Evolutionary conservation across 2,329 filamentous ascomycete species (phyloP), one percentile per base, ranked within the genome.

Genomic region (Ophiostoma australiae): DNA sequence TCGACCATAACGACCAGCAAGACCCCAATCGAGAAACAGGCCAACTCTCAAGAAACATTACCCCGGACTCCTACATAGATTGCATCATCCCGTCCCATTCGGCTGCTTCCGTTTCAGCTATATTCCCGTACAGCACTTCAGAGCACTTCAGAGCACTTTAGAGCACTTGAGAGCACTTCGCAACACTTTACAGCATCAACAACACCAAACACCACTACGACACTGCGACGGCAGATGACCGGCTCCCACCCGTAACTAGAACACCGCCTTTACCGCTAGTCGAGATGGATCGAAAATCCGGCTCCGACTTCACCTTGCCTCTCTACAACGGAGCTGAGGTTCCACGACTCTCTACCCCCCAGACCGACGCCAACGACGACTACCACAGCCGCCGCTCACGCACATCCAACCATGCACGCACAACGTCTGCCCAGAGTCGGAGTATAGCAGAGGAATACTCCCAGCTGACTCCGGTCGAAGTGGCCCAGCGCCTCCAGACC

Each of bases 401-500:
- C 52, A 15, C 73, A 20, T 31, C 72, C 4, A 72, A 73, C 63
- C 75, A 76, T 66, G 67, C 66, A 37, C 75, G 76, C 74, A 77
- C 73, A n/a, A 70, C 74, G 17, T 73, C 71, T 61, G 70, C 70
- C 15, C 75, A 87, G 70, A 74, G 74, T 37, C 72, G 75, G 85
- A 82, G 79, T 69, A 79, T 86, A 65, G 87, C 88, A 71, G 86
- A 89, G 72, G 84, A 88, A 70, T 90, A 83, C 77, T 85, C 88
- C 37, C 83, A 87, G 77, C 86, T 97, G 78, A 90, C 89, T n/a
- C 86, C 90, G 27, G 85, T 90, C 77, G 91, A 97, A 80, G 90
- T 91, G 13, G 93, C 93, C 65, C 84, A 89, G 70, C 89, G 88
- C 74, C 83, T 98, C 70, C 86, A 89, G 74, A 96, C 94, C 4